These are phyloP conservation scores for Entophlyctis luteolus DNA, from an alignment of 192 early-diverging fungal genomes.

Conservation along the genomic window DNA sequence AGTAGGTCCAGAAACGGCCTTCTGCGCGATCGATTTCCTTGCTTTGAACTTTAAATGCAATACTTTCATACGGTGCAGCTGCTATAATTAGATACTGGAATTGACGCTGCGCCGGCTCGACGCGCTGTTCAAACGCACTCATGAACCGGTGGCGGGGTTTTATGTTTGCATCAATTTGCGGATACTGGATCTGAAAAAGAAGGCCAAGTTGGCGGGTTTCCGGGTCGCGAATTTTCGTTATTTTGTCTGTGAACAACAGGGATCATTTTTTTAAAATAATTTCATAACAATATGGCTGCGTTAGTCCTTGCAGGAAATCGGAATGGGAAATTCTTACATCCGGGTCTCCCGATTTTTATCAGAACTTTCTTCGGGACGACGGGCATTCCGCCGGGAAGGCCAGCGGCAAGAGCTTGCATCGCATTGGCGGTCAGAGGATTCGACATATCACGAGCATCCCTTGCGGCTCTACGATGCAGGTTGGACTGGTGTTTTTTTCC, in stretches of 20 bases:
- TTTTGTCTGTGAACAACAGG: constrained; percentile 42
- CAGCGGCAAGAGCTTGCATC: constrained; percentile 17
- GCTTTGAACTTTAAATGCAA: constrained; percentile 90
- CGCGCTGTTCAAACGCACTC: constrained; percentile 91
- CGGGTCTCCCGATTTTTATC: constrained; percentile 94
- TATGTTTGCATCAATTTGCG: constrained; percentile 75
- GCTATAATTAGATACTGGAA: constrained; percentile 94
- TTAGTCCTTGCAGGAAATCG: too few species aligned
- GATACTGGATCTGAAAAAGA: constrained; percentile 91
- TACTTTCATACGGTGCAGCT: constrained; percentile 92
- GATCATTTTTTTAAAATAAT: not conserved
- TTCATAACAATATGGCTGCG: not conserved
- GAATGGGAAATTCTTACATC: constrained; percentile 48
- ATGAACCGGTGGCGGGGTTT: constrained; percentile 93
- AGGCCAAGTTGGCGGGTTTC: constrained; percentile 81
- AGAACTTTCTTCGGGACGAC: constrained; percentile 62
- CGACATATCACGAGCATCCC: constrained; percentile 60
- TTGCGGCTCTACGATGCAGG: constrained; percentile 79
- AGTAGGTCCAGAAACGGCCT: constrained; percentile 87
- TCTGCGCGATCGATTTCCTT: constrained; percentile 84
- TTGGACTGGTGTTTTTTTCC: constrained; percentile 98
- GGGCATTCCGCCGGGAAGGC: constrained; percentile 25
- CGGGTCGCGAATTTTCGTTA: constrained; percentile 88
- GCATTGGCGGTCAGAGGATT: constrained; percentile 20
- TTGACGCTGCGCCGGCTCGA: constrained; percentile 79